A percentile compares a stretch with the other conserved stretches of the same genome.
These are phyloP conservation scores for Hanseniaspora singularis DNA, from an alignment of 805 yeast species.

Conservation along the genomic window DNA sequence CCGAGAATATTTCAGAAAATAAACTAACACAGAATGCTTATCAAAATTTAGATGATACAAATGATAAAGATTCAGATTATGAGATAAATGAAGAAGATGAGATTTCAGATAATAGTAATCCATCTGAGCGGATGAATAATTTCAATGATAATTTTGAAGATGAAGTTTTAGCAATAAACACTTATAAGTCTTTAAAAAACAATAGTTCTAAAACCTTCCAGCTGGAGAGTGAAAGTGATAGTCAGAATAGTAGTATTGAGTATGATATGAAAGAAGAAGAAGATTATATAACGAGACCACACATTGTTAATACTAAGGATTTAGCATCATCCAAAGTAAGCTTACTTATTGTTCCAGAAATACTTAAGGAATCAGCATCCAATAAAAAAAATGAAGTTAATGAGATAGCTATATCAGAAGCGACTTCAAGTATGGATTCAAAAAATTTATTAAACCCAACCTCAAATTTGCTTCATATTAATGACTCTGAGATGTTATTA, in stretches of 20 bases:
- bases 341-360: background rate
- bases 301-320: too few species aligned
- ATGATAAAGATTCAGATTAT: background rate
- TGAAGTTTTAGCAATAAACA: too few species aligned
- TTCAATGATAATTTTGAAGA: too few species aligned
- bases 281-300: too few species aligned
- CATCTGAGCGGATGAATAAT: too few species aligned
- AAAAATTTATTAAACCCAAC: constrained; percentile 21
- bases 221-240: constrained; percentile 22
- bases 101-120: too few species aligned
- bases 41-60: too few species aligned
- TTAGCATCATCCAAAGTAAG: too few species aligned
- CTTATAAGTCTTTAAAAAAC: background rate
- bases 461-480: background rate
- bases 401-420: constrained; percentile 1
- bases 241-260: too few species aligned
- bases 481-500: background rate
- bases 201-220: constrained; percentile 17
- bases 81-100: too few species aligned
- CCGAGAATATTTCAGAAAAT: background rate
- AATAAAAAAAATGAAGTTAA: background rate
- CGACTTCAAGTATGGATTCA: constrained; percentile 16
- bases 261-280: constrained; percentile 20
- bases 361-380: background rate
- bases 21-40: too few species aligned